A percentile compares a stretch with the other conserved stretches of the same genome.
These are phyloP conservation scores for Coemansia aciculifera DNA, from an alignment of 192 early-diverging fungal species.

Conservation along the genomic window DNA sequence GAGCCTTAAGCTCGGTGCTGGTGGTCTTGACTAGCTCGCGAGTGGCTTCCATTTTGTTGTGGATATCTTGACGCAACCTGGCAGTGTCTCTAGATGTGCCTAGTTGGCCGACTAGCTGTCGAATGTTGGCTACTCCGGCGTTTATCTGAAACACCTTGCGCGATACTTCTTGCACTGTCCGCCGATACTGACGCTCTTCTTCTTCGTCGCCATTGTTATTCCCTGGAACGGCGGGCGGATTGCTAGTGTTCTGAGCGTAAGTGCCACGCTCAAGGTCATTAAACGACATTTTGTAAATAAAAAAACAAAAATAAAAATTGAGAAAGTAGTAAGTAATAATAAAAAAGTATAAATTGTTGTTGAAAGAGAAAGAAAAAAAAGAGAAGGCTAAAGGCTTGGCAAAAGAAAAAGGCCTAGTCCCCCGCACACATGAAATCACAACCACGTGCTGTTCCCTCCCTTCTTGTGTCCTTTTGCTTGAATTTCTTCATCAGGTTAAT, in stretches of 20 bases:
- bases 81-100: constrained; percentile 76
- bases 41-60: constrained; percentile 75
- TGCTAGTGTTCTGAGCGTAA: constrained; percentile 21
- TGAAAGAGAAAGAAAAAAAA: neutral
- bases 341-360: neutral
- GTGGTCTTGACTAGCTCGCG: constrained; percentile 80
- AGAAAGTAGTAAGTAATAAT: constrained; percentile 3
- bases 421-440: too few relatives aligned
- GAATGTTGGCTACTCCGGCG: constrained; percentile 79
- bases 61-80: constrained; percentile 62
- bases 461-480: too few relatives aligned
- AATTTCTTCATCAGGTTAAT: neutral
- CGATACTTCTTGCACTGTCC: constrained; percentile 68
- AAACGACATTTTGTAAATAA: constrained; percentile 61
- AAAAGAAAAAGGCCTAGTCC: neutral
- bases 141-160: constrained; percentile 87
- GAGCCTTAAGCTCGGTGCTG: constrained; percentile 70
- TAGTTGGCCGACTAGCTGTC: constrained; percentile 72
- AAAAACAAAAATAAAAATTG: too few relatives aligned
- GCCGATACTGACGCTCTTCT: constrained; percentile 55
- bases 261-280: constrained; percentile 63
- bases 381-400: neutral
- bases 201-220: constrained; percentile 26
- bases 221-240: neutral
- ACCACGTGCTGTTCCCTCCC: too few relatives aligned